Conservation (phyloP, 192 early-diverging fungal species). For the Coemansia sp. region DNA sequence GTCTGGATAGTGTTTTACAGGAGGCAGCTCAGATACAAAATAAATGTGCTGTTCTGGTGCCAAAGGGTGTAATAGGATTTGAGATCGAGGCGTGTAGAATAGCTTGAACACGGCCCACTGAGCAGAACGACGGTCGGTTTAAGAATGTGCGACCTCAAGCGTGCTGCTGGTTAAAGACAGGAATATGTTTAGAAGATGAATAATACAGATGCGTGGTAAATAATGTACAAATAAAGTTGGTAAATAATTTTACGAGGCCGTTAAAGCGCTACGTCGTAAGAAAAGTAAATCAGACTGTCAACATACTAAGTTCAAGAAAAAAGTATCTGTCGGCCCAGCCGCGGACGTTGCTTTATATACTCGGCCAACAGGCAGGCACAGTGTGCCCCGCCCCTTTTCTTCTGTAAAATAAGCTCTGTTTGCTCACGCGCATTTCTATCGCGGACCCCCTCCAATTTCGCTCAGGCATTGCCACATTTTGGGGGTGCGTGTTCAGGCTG, state of each 20-base stretch:
- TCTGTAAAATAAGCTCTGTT: constrained; percentile 16
- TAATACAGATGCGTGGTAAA: constrained; percentile 6
- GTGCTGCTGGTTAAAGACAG: neutral
- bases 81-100: neutral
- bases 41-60: neutral
- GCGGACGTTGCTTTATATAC: constrained; percentile 1
- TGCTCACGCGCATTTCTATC: constrained; percentile 15
- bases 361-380: neutral
- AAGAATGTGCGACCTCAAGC: too few relatives aligned
- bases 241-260: neutral
- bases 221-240: constrained; percentile 3
- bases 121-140: neutral
- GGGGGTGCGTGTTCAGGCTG: constrained; percentile 4
- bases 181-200: neutral
- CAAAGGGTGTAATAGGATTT: neutral
- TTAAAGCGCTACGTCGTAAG: neutral
- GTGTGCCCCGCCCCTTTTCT: neutral
- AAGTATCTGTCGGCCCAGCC: neutral
- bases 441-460: neutral
- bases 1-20: neutral
- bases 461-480: neutral
- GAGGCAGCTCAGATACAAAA: neutral
- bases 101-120: neutral
- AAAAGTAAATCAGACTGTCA: neutral
- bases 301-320: neutral